Evolutionary conservation across 495 filamentous ascomycete species (phyloP).

Genomic region (Sabuloglossum arenarium): DNA sequence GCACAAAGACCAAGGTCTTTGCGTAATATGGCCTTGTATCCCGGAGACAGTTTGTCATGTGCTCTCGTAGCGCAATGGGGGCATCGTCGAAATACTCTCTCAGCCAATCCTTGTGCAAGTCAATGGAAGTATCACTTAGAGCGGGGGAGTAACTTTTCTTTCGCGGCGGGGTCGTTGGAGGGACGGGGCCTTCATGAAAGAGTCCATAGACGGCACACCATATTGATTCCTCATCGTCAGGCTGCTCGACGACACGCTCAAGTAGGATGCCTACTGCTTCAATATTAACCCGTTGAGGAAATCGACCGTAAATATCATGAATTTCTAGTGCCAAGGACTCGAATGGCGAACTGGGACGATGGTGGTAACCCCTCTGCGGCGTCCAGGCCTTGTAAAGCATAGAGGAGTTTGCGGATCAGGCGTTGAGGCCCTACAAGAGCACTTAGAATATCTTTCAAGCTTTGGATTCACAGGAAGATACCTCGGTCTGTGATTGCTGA

Average conservation of each 20-base stretch:
- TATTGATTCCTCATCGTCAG: not conserved
- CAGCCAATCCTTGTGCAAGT: too few relatives aligned
- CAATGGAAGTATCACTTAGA: not conserved
- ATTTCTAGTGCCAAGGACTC: not conserved
- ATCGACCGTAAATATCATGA: not conserved
- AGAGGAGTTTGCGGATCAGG: not conserved
- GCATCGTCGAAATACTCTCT: not conserved
- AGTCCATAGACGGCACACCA: not conserved
- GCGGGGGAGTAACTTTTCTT: not conserved
- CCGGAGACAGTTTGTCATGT: not conserved
- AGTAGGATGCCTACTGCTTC: not conserved
- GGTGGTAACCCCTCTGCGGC: not conserved
- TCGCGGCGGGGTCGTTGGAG: not conserved
- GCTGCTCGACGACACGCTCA: not conserved
- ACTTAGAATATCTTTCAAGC: not conserved
- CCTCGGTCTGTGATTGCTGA: not conserved
- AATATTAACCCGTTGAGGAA: not conserved
- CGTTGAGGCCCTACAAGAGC: not conserved
- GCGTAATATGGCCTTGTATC: not conserved
- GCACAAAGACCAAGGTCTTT: not conserved
- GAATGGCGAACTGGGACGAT: not conserved
- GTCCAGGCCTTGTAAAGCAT: not conserved
- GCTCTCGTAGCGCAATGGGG: not conserved
- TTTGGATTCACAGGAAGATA: not conserved
- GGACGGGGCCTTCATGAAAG: not conserved